Base-by-base conservation (phyloP, 495 filamentous ascomycete species). In the Podospora tetraspora region DNA sequence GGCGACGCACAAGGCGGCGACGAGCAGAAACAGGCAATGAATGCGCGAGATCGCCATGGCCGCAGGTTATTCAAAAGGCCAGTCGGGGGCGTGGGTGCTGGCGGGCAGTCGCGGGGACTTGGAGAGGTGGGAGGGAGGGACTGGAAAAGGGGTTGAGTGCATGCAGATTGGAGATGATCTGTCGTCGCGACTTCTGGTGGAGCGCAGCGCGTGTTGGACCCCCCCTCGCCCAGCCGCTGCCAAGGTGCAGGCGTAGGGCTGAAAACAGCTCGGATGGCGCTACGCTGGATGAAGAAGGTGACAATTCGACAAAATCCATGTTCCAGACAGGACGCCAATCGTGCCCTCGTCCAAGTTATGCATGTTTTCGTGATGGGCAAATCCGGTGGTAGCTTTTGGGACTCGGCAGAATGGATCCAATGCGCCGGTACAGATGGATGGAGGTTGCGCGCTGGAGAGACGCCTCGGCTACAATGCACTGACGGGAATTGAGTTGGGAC, bases 41-140 rank as follows among this genome's bases (percentile, higher is more conserved):
- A 19, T 34, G 10, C 66, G 63, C 7, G 66, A 68, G 56, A 71
- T 21, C 13, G 64, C 69, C 74, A 74, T 74, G 24, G 57, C 67
- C 59, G 56, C 56, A 13, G 2, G 62, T 21, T 13, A 30, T 30
- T 8, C 12, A 30, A 34, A 60, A 5, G 25, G 21, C 58, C 56
- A 27, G 25, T 10, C 27, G 27, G n/a, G 2, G 27, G 65, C 13
- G 58, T 32, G 34, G 37, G 29, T 37, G 57, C 12, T 23, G n/a
- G 7, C 7, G 43, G 25, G 25, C 23, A 10, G 63, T 22, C 9
- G 57, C 27, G 30, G 43, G 8, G 19, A 52, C 5, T 52, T n/a
- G 63, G 63, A 21, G 57, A n/a, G 25, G 19, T 27, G 57, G 13
- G 27, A 32, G 23, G 16, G 16, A n/a, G 37, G 22, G 62, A 25